phyloP scores from a whole-genome alignment of 2,329 filamentous ascomycete genomes.

The Colletotrichum plurivorum region DNA sequence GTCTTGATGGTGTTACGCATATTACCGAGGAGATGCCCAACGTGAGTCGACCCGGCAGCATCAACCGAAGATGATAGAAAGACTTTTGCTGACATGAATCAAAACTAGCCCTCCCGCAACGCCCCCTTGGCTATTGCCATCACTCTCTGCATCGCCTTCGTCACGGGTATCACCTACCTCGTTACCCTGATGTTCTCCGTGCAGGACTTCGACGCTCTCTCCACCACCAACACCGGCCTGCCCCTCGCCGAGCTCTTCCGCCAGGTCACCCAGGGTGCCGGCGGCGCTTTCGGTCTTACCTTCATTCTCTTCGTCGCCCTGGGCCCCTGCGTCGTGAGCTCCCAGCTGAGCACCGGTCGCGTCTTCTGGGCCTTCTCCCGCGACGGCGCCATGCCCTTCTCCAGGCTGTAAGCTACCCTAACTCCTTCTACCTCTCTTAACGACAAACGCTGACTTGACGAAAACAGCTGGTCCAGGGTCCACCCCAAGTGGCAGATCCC shows the following conservation, averaged over 20 bases:
- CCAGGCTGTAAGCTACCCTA: slow-evolving; percentile 43
- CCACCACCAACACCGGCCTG: slow-evolving; percentile 57
- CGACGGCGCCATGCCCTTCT: slow-evolving; percentile 58
- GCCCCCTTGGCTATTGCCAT: slow-evolving; percentile 56
- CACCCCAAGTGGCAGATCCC: slow-evolving; percentile 53
- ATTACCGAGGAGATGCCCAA: slow-evolving; percentile 67
- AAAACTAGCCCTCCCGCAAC: slow-evolving; percentile 52
- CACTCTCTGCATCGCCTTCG: slow-evolving; percentile 65
- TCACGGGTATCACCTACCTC: slow-evolving; percentile 63
- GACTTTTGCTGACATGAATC: too few species aligned
- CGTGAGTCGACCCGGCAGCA: slow-evolving; percentile 48
- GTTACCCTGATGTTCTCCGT: slow-evolving; percentile 67
- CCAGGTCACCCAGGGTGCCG: slow-evolving; percentile 56
- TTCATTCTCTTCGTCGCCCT: slow-evolving; percentile 59
- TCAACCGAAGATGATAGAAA: too few species aligned
- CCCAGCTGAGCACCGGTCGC: slow-evolving; percentile 51
- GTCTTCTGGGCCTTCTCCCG: slow-evolving; percentile 60
- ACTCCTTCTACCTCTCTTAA: slow-evolving; percentile 39
- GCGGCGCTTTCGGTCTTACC: slow-evolving; percentile 57
- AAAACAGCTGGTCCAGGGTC: slow-evolving; percentile 52
- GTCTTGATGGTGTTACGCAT: slow-evolving; percentile 63
- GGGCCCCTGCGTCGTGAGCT: slow-evolving; percentile 56
- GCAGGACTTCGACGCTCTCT: slow-evolving; percentile 60
- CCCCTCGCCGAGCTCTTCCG: slow-evolving; percentile 62
- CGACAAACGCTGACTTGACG: slow-evolving; percentile 12